Conservation (phyloP, 352 stramenopile genomes). For the Hyaloperonospora arabidopsidis region DNA sequence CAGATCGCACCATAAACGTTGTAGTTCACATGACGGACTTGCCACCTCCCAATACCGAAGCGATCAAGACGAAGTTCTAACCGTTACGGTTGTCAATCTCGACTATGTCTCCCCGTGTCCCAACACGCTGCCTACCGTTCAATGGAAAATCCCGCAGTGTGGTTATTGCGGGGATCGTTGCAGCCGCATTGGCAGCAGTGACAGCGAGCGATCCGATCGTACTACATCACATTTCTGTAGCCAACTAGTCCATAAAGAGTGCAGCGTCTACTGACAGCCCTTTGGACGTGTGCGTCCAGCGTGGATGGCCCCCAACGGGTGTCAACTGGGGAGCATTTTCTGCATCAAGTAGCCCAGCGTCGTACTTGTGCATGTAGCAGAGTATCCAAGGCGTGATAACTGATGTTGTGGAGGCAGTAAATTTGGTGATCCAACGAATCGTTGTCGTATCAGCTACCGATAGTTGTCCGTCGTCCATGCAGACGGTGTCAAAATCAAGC, state of each 20-base stretch:
- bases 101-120: no score
- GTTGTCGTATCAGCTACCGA: slow-evolving; percentile 16
- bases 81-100: no score
- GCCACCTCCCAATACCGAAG: no score
- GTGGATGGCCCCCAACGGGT: slow-evolving; percentile 26
- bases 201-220: no score
- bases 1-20: no score
- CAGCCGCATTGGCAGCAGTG: neutral
- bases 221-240: slow-evolving; percentile 16
- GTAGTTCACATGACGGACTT: no score
- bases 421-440: slow-evolving; percentile 20
- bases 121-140: no score
- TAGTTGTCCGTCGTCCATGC: slow-evolving; percentile 21
- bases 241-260: slow-evolving; percentile 19
- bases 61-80: no score
- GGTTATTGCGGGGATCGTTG: no score
- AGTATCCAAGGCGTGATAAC: slow-evolving; percentile 12
- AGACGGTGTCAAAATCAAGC: slow-evolving; percentile 18
- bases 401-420: slow-evolving; percentile 13
- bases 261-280: slow-evolving; percentile 14
- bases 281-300: slow-evolving; percentile 23
- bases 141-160: no score
- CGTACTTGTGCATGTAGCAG: slow-evolving; percentile 26
- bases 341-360: slow-evolving; percentile 19
- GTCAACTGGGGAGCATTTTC: slow-evolving; percentile 23